A percentile compares a stretch with the other conserved stretches of the same genome.
Conservation (phyloP, 805 yeast species). For the Metschnikowia lochheadii region DNA sequence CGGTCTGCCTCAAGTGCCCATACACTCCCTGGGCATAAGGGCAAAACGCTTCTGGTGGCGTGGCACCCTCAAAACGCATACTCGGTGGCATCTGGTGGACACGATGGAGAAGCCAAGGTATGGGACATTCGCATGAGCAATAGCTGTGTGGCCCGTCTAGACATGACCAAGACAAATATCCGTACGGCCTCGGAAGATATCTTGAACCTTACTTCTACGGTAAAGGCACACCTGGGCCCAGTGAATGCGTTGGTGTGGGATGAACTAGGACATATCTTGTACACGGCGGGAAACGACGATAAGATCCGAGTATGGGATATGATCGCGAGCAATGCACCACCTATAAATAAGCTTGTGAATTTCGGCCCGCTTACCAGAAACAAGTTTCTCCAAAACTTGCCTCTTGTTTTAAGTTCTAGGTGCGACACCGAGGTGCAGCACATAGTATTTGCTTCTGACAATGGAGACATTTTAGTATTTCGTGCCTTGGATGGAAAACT, state of each 20-base stretch:
- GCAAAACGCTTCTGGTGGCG: conserved; percentile 53
- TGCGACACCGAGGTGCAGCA: conserved; percentile 54
- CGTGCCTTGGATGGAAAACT: conserved; percentile 60
- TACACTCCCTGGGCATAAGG: conserved; percentile 59
- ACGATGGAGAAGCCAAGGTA: conserved; percentile 71
- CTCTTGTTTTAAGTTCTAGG: conserved; percentile 49
- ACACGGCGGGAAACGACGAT: conserved; percentile 77
- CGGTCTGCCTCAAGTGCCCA: conserved; percentile 72
- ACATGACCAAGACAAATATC: conserved; percentile 45
- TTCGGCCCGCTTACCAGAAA: conserved; percentile 78
- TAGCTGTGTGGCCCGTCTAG: conserved; percentile 60
- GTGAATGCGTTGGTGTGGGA: conserved; percentile 81
- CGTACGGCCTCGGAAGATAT: conserved; percentile 10
- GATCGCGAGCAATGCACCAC: conserved; percentile 32
- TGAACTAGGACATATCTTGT: conserved; percentile 55
- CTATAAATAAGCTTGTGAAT: conserved; percentile 59
- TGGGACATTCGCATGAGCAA: conserved; percentile 82
- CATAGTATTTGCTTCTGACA: conserved; percentile 70
- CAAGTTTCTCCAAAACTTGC: conserved; percentile 46
- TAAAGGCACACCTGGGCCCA: conserved; percentile 70
- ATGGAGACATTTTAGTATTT: conserved; percentile 62
- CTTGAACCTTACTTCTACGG: conserved; percentile 29
- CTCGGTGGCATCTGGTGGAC: conserved; percentile 73
- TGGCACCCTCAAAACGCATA: conserved; percentile 71
- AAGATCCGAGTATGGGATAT: conserved; percentile 77